Evolutionary conservation across 2,329 filamentous ascomycete genomes (phyloP).

Genomic region (Leptographium galeiforme): DNA sequence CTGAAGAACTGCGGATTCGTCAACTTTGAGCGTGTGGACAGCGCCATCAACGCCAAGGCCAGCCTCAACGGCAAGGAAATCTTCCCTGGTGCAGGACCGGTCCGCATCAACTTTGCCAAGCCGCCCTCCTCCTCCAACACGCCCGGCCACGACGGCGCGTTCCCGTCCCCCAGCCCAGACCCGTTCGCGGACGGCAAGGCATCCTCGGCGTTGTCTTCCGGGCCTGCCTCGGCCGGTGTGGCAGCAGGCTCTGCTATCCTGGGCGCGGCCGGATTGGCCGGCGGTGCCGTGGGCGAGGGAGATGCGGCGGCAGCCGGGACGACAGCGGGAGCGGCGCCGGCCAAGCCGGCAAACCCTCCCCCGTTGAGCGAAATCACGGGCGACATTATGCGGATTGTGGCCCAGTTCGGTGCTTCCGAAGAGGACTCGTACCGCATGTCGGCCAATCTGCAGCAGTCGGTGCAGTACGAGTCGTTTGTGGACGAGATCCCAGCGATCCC

Average conservation of each 20-base stretch:
- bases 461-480: constrained; percentile 57
- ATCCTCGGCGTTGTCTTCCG: constrained; percentile 2
- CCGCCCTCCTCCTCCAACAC: constrained; percentile 83
- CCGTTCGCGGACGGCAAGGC: constrained; percentile 43
- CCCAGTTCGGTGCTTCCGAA: constrained; percentile 72
- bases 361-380: constrained; percentile 63
- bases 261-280: constrained; percentile 12
- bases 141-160: constrained; percentile 75
- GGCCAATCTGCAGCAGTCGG: constrained; percentile 60
- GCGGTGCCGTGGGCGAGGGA: constrained; percentile 16
- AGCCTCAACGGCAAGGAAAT: constrained; percentile 94
- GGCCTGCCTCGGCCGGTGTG: background rate
- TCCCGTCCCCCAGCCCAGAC: constrained; percentile 83
- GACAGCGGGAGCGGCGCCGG: constrained; percentile 21
- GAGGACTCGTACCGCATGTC: constrained; percentile 65
- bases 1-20: constrained; percentile 99
- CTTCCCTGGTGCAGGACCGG: constrained; percentile 88
- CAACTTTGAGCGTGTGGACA: constrained; percentile 87
- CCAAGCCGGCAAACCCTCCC: constrained; percentile 50
- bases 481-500: constrained; percentile 80
- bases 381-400: constrained; percentile 76
- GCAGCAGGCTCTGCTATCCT: constrained; percentile 8
- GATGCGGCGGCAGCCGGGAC: constrained; percentile 8
- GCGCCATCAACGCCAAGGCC: constrained; percentile 76
- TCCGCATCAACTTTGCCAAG: constrained; percentile 95